A percentile compares a stretch with the other conserved stretches of the same genome.
These are phyloP conservation scores for Quercus cerris DNA, from an alignment of 306 rosid species.

Conservation along the genomic window DNA sequence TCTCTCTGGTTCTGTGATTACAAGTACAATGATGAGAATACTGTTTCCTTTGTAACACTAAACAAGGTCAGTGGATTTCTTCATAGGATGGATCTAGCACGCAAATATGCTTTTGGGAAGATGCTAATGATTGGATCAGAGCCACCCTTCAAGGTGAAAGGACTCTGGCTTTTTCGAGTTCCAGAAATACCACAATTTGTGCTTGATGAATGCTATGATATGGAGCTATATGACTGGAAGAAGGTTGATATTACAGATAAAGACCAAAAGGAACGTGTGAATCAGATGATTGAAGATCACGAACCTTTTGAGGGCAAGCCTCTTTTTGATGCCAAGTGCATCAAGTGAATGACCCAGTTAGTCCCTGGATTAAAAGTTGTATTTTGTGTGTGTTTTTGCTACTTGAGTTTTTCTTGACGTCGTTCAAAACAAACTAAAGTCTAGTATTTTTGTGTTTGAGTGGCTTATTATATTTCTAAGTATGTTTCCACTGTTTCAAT, in stretches of 20 bases:
- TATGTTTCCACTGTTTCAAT: neutral
- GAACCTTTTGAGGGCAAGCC: no score
- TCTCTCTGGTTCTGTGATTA: no score
- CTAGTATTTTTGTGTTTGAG: neutral
- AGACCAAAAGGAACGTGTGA: no score
- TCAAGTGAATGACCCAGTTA: no score
- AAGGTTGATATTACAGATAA: no score
- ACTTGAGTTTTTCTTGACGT: neutral
- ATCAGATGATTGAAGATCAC: no score
- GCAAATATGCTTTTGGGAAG: conserved; percentile 91
- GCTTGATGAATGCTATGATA: conserved; percentile 82
- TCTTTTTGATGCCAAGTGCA: no score
- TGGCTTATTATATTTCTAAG: neutral
- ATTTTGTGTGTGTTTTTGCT: no score
- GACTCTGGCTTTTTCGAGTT: conserved; percentile 94
- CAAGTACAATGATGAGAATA: no score
- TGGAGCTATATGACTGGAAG: conserved; percentile 87
- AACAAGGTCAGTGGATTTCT: no score
- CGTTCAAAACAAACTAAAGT: neutral
- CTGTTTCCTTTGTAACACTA: no score
- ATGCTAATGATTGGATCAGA: conserved; percentile 80
- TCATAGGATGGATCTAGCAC: conserved; percentile 33
- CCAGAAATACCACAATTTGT: conserved; percentile 74
- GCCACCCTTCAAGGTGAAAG: conserved; percentile 85
- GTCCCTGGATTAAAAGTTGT: no score